These are phyloP conservation scores for Teratosphaeriaceae sp. DNA, from an alignment of 2,329 filamentous ascomycete genomes.

Conservation along the genomic window DNA sequence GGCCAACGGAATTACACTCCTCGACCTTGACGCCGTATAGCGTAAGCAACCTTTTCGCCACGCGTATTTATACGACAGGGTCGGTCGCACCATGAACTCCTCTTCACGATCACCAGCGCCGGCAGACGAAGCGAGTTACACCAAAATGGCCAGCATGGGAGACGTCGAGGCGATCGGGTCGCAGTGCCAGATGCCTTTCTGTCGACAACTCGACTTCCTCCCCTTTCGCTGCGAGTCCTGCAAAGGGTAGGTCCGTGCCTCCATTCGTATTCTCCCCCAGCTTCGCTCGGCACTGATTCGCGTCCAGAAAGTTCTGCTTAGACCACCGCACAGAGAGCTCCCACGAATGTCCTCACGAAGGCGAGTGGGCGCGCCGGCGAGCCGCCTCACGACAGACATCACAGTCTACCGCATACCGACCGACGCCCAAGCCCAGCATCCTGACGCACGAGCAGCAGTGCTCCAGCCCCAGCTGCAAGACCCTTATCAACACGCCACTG, in stretches of 20 bases:
- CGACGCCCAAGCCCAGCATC: conserved; percentile 45
- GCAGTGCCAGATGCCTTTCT: conserved; percentile 88
- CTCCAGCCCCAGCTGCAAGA: conserved; percentile 60
- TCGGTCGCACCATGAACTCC: conserved; percentile 1
- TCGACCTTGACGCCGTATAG: neutral
- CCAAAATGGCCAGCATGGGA: conserved; percentile 60
- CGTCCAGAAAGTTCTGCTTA: conserved; percentile 60
- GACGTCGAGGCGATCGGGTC: conserved; percentile 82
- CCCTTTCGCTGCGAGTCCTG: conserved; percentile 93
- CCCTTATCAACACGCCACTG: conserved; percentile 61
- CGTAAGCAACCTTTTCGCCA: neutral
- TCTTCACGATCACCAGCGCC: conserved; percentile 4
- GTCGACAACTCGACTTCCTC: conserved; percentile 91
- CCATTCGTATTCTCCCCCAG: neutral
- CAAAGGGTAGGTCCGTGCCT: conserved; percentile 40
- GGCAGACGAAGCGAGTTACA: conserved; percentile 44
- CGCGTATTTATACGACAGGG: neutral
- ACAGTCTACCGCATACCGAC: conserved; percentile 10
- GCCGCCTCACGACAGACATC: conserved; percentile 31
- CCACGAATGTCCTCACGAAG: conserved; percentile 61
- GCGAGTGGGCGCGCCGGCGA: conserved; percentile 52
- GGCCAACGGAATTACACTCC: neutral
- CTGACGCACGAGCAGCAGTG: conserved; percentile 62
- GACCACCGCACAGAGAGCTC: conserved; percentile 84
- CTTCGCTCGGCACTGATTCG: conserved; percentile 1